Evolutionary conservation across 495 filamentous ascomycete genomes (phyloP).

Genomic region (Xylaria flabelliformis): DNA sequence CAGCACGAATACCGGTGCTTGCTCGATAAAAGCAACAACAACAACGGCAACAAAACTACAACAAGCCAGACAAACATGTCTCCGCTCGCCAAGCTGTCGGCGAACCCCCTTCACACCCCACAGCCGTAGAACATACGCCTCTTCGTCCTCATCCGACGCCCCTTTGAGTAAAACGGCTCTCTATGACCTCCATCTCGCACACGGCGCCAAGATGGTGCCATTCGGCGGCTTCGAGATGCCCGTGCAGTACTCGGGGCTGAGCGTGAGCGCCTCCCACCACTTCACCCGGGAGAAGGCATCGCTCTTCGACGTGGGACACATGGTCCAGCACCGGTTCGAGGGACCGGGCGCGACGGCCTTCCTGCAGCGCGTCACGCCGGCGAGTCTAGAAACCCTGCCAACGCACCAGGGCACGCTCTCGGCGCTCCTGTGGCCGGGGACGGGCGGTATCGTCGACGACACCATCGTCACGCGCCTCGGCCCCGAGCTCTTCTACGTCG

Average conservation of each 20-base stretch:
- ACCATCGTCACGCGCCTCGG: conserved; percentile 80
- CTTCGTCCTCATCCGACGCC: conserved; percentile 41
- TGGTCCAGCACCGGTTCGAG: conserved; percentile 71
- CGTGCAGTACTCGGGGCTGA: conserved; percentile 78
- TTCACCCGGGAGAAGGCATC: conserved; percentile 88
- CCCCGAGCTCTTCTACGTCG: conserved; percentile 80
- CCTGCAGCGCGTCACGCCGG: conserved; percentile 80
- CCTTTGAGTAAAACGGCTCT: conserved; percentile 74
- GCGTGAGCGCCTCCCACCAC: conserved; percentile 78
- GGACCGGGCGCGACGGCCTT: conserved; percentile 80
- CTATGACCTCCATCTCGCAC: conserved; percentile 77
- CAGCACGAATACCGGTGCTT: conserved; percentile 2
- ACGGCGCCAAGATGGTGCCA: conserved; percentile 94
- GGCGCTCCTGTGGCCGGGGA: conserved; percentile 74
- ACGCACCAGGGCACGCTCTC: conserved; percentile 75
- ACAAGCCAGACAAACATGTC: conserved; percentile 17
- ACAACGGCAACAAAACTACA: conserved; percentile 27
- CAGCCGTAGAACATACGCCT: conserved; percentile 33
- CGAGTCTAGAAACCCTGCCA: conserved; percentile 54
- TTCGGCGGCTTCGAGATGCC: conserved; percentile 96
- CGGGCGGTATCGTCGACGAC: conserved; percentile 93
- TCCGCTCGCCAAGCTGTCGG: background rate
- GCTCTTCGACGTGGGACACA: conserved; percentile 87
- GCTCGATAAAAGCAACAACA: conserved; percentile 14
- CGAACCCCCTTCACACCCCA: conserved; percentile 16